A percentile compares a stretch with the other conserved stretches of the same genome.
phyloP scores from a whole-genome alignment of 2,329 filamentous ascomycete genomes.

The Aspergillus ustus region DNA sequence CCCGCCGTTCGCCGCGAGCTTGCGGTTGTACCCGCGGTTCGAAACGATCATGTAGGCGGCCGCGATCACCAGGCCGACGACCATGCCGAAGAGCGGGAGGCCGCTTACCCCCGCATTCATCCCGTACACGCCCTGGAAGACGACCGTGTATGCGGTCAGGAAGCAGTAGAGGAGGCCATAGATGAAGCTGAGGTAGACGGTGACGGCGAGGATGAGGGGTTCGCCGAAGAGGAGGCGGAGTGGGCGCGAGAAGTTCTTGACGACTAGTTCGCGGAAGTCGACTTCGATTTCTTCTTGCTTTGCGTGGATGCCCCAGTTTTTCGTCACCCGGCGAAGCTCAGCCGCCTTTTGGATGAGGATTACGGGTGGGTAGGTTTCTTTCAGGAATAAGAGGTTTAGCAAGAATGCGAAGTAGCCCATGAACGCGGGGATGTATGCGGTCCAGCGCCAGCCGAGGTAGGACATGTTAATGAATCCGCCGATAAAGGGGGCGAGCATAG shows the following conservation, averaged over 20 bases:
- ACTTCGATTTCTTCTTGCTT: slow-evolving; percentile 57
- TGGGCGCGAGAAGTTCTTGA: slow-evolving; percentile 53
- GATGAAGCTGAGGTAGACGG: slow-evolving; percentile 46
- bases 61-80: slow-evolving; percentile 71
- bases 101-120: slow-evolving; percentile 73
- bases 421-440: slow-evolving; percentile 53
- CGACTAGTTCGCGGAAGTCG: slow-evolving; percentile 50
- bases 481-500: slow-evolving; percentile 54
- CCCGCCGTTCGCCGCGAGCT: slow-evolving; percentile 68
- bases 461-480: slow-evolving; percentile 54
- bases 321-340: slow-evolving; percentile 56
- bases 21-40: slow-evolving; percentile 71
- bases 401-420: slow-evolving; percentile 55
- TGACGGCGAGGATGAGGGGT: slow-evolving; percentile 48
- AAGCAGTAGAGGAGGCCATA: slow-evolving; percentile 40
- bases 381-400: slow-evolving; percentile 46
- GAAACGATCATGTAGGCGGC: slow-evolving; percentile 66
- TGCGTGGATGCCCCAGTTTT: slow-evolving; percentile 64
- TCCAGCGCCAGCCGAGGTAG: slow-evolving; percentile 55
- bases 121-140: slow-evolving; percentile 62
- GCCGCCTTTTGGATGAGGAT: slow-evolving; percentile 58
- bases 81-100: slow-evolving; percentile 84
- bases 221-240: slow-evolving; percentile 47
- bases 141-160: slow-evolving; percentile 42
- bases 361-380: slow-evolving; percentile 59